phyloP scores from a whole-genome alignment of 176 grass and related monocot species.

The Musa troglodytarum region DNA sequence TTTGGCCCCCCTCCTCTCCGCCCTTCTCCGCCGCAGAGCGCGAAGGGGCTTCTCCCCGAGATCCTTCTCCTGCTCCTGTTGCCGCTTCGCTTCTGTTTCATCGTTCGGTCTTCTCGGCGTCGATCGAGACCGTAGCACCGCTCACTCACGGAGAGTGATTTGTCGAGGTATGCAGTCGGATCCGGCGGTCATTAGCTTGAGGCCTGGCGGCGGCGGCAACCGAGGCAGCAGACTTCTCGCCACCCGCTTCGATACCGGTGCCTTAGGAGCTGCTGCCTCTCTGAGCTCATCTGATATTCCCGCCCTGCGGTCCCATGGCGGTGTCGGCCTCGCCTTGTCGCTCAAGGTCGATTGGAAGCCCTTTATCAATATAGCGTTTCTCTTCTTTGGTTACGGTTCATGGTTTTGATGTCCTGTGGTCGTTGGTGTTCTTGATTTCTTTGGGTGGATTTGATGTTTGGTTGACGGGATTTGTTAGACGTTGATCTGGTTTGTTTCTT shows the following conservation, averaged over 20 bases:
- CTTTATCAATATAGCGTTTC: constrained; percentile 17
- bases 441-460: not conserved
- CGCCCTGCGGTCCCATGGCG: constrained; percentile 37
- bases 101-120: not conserved
- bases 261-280: not conserved
- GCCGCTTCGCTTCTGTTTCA: not conserved
- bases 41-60: too few species aligned
- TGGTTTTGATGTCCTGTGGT: not conserved
- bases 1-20: too few species aligned
- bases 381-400: not conserved
- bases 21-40: too few species aligned
- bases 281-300: not conserved
- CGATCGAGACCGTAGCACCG: not conserved
- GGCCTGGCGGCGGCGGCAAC: constrained; percentile 74
- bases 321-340: constrained; percentile 8
- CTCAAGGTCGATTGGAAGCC: constrained; percentile 40
- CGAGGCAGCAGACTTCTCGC: constrained; percentile 36
- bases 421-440: not conserved
- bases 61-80: too few species aligned
- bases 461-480: not conserved
- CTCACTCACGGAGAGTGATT: not conserved
- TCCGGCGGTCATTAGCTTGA: constrained; percentile 79
- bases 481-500: not conserved
- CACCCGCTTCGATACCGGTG: constrained; percentile 42
- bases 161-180: constrained; percentile 64